These are phyloP conservation scores for Chlamydomonas sp. DNA, from an alignment of 139 green algal genomes.

Conservation along the genomic window DNA sequence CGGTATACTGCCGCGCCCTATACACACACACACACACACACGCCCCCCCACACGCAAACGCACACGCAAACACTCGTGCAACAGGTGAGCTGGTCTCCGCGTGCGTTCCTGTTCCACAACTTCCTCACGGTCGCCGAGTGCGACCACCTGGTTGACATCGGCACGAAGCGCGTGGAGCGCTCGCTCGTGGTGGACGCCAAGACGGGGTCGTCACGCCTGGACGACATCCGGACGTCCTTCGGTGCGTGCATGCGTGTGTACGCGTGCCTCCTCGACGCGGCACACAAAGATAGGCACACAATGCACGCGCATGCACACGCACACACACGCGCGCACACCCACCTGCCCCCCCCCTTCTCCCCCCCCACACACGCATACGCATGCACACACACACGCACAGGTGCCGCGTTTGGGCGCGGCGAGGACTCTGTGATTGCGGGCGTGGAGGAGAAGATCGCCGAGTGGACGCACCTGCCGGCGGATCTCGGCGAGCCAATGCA, in stretches of 20 bases:
- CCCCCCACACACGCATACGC: background rate
- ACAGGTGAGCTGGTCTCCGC: too few relatives aligned
- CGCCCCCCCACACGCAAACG: too few relatives aligned
- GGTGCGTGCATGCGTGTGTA: too few relatives aligned
- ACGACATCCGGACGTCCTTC: conserved; percentile 54
- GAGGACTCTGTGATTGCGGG: conserved; percentile 43
- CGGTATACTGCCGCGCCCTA: too few relatives aligned
- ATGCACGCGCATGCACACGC: conserved; percentile 1
- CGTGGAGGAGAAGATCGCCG: conserved; percentile 51
- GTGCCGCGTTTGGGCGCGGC: conserved; percentile 18
- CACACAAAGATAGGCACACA: background rate
- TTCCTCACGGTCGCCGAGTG: conserved; percentile 27
- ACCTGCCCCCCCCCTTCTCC: background rate
- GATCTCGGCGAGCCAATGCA: conserved; percentile 59
- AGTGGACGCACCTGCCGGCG: conserved; percentile 62
- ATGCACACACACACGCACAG: background rate
- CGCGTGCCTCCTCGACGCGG: background rate
- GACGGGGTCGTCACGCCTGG: conserved; percentile 34
- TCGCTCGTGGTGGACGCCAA: conserved; percentile 50
- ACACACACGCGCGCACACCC: background rate
- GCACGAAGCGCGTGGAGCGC: conserved; percentile 15
- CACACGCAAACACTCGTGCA: too few relatives aligned
- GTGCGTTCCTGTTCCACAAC: conserved; percentile 30
- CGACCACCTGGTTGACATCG: conserved; percentile 22
- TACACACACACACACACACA: too few relatives aligned